These are phyloP conservation scores for Nakaseomyces bracarensis DNA, from an alignment of 1,139 yeast genomes.

Conservation along the genomic window DNA sequence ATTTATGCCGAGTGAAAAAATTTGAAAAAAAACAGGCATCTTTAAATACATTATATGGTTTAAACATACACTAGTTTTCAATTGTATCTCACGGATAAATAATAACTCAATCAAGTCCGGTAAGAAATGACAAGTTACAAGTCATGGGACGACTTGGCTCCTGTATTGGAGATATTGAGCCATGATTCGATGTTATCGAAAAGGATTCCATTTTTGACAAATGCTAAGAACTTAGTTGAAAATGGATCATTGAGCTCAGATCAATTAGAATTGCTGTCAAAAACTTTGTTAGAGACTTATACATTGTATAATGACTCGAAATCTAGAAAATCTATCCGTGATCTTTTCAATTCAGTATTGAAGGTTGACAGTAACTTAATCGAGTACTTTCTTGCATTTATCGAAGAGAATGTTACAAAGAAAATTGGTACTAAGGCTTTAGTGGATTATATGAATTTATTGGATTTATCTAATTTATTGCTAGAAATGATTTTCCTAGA, in stretches of 20 bases:
- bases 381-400: conserved; percentile 35
- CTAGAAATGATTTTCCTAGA: conserved; percentile 14
- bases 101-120: not conserved
- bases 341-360: conserved; percentile 36
- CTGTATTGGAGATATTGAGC: conserved; percentile 16
- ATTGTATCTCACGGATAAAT: not conserved
- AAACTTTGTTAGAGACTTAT: conserved; percentile 36
- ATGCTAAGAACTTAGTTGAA: conserved; percentile 14
- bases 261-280: conserved; percentile 21
- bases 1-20: too few species aligned
- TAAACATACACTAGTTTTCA: not conserved
- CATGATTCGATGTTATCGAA: conserved; percentile 18
- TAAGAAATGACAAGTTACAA: not conserved
- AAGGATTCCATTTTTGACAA: conserved; percentile 19
- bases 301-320: conserved; percentile 40
- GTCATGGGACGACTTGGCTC: conserved; percentile 21
- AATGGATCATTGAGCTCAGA: conserved; percentile 17
- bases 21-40: too few species aligned
- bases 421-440: conserved; percentile 24
- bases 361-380: conserved; percentile 33
- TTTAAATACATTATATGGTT: too few species aligned
- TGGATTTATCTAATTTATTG: conserved; percentile 28
- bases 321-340: conserved; percentile 39
- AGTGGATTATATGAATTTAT: conserved; percentile 26
- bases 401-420: conserved; percentile 30